A percentile compares a stretch with the other conserved stretches of the same genome.
Evolutionary conservation across 192 early-diverging fungal species (phyloP).

Genomic region (Coemansia sp.): DNA sequence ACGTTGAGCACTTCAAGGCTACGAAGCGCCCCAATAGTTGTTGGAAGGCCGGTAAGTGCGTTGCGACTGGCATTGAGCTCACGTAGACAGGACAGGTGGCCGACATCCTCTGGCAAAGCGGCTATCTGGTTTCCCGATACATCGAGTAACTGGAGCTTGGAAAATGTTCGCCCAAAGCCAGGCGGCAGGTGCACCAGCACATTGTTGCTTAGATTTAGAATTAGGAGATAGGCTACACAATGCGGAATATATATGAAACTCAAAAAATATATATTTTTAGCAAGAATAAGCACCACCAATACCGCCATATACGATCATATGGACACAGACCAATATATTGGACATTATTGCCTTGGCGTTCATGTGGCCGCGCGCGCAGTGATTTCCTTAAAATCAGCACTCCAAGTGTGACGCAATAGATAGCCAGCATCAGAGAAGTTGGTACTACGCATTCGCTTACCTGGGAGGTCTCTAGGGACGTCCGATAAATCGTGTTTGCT

Average conservation of each 20-base stretch:
- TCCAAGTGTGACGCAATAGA: neutral
- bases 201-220: conserved; percentile 45
- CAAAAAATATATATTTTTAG: neutral
- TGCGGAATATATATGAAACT: neutral
- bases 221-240: conserved; percentile 24
- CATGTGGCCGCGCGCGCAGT: neutral
- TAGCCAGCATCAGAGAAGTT: neutral
- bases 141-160: conserved; percentile 33
- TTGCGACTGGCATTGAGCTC: conserved; percentile 50
- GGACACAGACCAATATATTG: neutral
- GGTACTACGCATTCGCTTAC: conserved; percentile 22
- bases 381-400: neutral
- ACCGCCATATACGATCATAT: neutral
- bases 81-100: conserved; percentile 37
- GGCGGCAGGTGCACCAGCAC: conserved; percentile 35
- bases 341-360: neutral
- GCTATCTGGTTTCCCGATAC: conserved; percentile 46
- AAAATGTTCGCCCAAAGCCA: conserved; percentile 40
- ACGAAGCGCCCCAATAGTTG: conserved; percentile 35
- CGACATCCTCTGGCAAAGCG: conserved; percentile 43
- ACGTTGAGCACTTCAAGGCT: conserved; percentile 50
- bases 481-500: conserved; percentile 23
- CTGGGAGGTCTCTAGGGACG: conserved; percentile 28
- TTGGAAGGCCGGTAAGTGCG: conserved; percentile 34
- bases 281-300: neutral